Percentiles rank a stretch among this genome's conserved stretches.
These are phyloP conservation scores for Penicillium desertorum DNA, from an alignment of 495 filamentous ascomycete species.

Conservation along the genomic window DNA sequence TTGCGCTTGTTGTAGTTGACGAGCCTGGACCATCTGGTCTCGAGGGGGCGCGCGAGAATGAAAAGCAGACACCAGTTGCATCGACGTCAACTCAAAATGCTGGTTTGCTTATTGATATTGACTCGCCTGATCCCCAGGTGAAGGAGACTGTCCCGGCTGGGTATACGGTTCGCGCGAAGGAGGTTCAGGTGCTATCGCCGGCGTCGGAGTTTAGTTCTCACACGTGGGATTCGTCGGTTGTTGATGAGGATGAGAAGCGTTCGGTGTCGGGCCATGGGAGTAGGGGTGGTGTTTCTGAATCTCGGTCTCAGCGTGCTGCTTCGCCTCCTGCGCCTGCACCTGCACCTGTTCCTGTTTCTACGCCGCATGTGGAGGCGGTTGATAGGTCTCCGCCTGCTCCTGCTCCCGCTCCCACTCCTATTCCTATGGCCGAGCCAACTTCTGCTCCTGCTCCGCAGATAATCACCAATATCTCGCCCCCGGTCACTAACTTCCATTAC, in stretches of 20 bases:
- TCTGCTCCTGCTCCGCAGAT: slow-evolving; percentile 23
- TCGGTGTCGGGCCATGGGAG: slow-evolving; percentile 9
- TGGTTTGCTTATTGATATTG: slow-evolving; percentile 36
- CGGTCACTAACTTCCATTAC: slow-evolving; percentile 10
- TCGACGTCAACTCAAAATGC: slow-evolving; percentile 1
- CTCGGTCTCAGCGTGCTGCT: slow-evolving; percentile 2
- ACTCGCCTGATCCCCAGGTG: slow-evolving; percentile 18
- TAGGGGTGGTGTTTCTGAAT: slow-evolving; percentile 4
- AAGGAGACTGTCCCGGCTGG: neutral
- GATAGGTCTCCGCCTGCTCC: slow-evolving; percentile 9
- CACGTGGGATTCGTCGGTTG: slow-evolving; percentile 18
- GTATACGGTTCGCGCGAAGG: slow-evolving; percentile 6
- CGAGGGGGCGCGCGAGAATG: neutral
- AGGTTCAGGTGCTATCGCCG: slow-evolving; percentile 2
- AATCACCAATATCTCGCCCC: slow-evolving; percentile 24
- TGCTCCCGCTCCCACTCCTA: slow-evolving; percentile 15
- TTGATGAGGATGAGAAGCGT: slow-evolving; percentile 15
- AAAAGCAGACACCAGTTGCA: neutral
- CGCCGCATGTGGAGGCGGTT: too few relatives aligned
- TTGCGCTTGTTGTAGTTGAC: neutral
- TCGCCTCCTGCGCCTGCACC: slow-evolving; percentile 7
- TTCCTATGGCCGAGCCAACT: slow-evolving; percentile 6
- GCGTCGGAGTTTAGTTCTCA: slow-evolving; percentile 16
- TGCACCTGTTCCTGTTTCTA: neutral
- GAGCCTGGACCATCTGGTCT: neutral